These are phyloP conservation scores for Hymenoscyphus occultus DNA, from an alignment of 2,329 filamentous ascomycete species.

Conservation along the genomic window DNA sequence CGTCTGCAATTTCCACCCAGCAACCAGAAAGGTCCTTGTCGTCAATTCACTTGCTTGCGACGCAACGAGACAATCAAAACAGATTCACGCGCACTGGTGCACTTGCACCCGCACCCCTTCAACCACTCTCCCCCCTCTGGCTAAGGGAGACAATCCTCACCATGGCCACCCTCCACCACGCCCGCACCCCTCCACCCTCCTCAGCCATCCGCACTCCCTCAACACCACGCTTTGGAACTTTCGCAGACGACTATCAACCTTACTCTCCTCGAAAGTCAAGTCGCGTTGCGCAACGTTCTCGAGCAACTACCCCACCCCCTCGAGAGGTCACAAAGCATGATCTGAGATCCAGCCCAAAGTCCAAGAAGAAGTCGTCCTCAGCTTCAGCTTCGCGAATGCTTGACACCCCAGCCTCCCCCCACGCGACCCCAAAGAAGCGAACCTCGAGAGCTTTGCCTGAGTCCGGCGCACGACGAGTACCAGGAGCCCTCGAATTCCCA, in stretches of 20 bases:
- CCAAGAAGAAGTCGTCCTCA: constrained; percentile 26
- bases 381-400: constrained; percentile 22
- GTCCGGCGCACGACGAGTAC: constrained; percentile 48
- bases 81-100: not conserved
- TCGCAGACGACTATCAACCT: constrained; percentile 67
- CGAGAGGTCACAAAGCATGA: constrained; percentile 32
- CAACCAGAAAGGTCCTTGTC: not conserved
- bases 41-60: not conserved
- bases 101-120: not conserved
- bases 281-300: constrained; percentile 56
- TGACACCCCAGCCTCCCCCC: constrained; percentile 26
- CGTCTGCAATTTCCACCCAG: not conserved
- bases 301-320: constrained; percentile 53
- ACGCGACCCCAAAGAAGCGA: constrained; percentile 31
- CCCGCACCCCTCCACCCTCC: constrained; percentile 57
- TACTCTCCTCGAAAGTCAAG: constrained; percentile 69
- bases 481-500: constrained; percentile 45
- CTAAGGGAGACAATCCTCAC: constrained; percentile 2
- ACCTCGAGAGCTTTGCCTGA: constrained; percentile 35
- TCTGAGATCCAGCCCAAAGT: constrained; percentile 19
- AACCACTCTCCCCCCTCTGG: not conserved
- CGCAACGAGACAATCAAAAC: not conserved
- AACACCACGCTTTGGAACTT: constrained; percentile 62
- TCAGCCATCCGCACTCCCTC: constrained; percentile 62
- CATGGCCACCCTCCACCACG: constrained; percentile 34